Evolutionary conservation across 2,329 filamentous ascomycete species (phyloP).

Genomic region (Chlorencoelia australis): DNA sequence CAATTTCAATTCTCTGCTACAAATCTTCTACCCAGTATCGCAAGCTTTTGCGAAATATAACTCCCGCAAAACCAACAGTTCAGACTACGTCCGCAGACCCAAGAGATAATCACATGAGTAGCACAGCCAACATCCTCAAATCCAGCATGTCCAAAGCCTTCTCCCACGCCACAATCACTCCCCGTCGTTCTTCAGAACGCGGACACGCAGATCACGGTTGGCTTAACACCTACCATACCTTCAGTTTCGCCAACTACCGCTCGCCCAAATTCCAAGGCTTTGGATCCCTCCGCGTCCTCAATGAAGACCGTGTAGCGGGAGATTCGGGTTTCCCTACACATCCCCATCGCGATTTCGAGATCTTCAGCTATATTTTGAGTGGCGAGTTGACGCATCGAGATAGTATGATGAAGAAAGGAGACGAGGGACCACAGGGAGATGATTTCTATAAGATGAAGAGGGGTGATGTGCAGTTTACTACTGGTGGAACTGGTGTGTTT

Average conservation of each 20-base stretch:
- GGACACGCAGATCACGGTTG: conserved; percentile 78
- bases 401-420: conserved; percentile 65
- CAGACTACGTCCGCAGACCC: conserved; percentile 3
- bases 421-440: conserved; percentile 44
- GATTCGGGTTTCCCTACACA: conserved; percentile 76
- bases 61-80: conserved; percentile 2
- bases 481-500: conserved; percentile 59
- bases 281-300: conserved; percentile 73
- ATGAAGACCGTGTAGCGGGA: conserved; percentile 73
- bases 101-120: conserved; percentile 16
- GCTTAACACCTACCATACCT: conserved; percentile 59
- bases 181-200: conserved; percentile 60
- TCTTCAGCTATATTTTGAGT: conserved; percentile 78
- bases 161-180: conserved; percentile 60
- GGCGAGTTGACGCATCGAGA: conserved; percentile 84
- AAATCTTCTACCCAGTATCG: conserved; percentile 19
- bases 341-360: conserved; percentile 77
- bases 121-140: conserved; percentile 26
- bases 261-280: conserved; percentile 43
- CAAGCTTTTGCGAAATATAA: conserved; percentile 3
- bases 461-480: conserved; percentile 84
- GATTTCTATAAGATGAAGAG: conserved; percentile 62
- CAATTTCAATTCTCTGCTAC: conserved; percentile 20
- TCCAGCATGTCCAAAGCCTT: conserved; percentile 52
- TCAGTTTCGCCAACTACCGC: conserved; percentile 12